Conservation (phyloP, 345 rosid genomes). For the Syzygium aqueum region DNA sequence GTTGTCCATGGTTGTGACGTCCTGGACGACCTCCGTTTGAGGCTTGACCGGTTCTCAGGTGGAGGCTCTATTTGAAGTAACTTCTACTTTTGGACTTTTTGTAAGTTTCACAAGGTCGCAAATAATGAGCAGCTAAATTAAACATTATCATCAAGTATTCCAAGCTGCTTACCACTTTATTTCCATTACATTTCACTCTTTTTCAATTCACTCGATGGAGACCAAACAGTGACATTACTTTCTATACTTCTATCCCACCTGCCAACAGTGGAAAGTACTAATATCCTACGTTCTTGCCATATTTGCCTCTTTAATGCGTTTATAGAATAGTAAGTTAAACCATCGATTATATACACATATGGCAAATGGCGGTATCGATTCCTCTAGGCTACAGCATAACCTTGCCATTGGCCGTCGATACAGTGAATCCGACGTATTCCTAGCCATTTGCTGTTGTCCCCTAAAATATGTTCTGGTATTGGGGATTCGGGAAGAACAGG, state of each 20-base stretch:
- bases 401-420: background rate
- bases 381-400: background rate
- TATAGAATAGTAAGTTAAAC: no score
- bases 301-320: no score
- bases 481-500: background rate
- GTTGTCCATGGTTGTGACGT: background rate
- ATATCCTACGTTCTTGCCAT: no score
- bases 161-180: background rate
- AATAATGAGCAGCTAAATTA: background rate
- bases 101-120: background rate
- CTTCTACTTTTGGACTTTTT: background rate
- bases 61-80: background rate
- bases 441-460: background rate
- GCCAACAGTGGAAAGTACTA: background rate
- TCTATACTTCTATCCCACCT: background rate
- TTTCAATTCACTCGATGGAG: background rate
- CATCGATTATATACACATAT: no score
- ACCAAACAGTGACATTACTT: background rate
- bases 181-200: background rate
- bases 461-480: background rate
- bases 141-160: background rate
- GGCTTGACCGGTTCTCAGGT: background rate
- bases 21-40: background rate
- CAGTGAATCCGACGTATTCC: background rate
- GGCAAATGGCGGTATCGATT: no score